Percentiles rank a stretch among this genome's conserved stretches.
Conservation (phyloP, 768 basidiomycete genomes). For the Phaeotremella skinneri region DNA sequence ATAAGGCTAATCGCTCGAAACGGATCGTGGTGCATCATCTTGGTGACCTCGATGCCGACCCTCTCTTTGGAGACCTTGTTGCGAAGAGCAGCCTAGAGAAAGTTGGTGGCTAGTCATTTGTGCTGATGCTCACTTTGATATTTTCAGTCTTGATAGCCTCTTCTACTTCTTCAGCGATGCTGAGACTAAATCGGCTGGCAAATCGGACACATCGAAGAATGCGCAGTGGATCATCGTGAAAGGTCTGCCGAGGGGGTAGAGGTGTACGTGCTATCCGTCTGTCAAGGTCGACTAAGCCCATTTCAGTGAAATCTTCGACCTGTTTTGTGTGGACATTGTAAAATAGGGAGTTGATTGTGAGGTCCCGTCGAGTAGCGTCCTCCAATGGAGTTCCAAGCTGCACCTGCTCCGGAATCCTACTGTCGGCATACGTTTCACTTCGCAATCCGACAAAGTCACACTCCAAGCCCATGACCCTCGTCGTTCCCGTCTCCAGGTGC, state of each 20-base stretch:
- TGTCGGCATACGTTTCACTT: slow-evolving; percentile 85
- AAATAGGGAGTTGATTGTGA: slow-evolving; percentile 93
- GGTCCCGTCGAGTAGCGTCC: slow-evolving; percentile 85
- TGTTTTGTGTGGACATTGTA: slow-evolving; percentile 84
- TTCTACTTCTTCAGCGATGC: slow-evolving; percentile 54
- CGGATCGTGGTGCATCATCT: slow-evolving; percentile 93
- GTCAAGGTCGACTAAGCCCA: slow-evolving; percentile 83
- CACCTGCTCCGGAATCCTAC: slow-evolving; percentile 82
- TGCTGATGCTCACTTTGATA: slow-evolving; percentile 53
- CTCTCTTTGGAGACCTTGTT: slow-evolving; percentile 86
- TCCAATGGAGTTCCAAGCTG: slow-evolving; percentile 85
- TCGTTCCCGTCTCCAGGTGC: slow-evolving; percentile 91
- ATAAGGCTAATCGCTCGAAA: slow-evolving; percentile 73
- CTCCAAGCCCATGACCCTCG: slow-evolving; percentile 73
- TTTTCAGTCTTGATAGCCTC: slow-evolving; percentile 58
- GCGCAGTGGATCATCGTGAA: slow-evolving; percentile 88
- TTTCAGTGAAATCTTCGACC: slow-evolving; percentile 79
- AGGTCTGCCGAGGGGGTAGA: slow-evolving; percentile 78
- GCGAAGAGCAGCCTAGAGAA: slow-evolving; percentile 61
- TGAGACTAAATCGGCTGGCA: slow-evolving; percentile 83
- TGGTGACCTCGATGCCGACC: slow-evolving; percentile 84
- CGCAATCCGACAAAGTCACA: slow-evolving; percentile 92
- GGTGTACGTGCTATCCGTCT: slow-evolving; percentile 82
- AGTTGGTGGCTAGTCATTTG: slow-evolving; percentile 1
- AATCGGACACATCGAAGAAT: slow-evolving; percentile 89